Base-by-base conservation (phyloP, 768 basidiomycete species). In the Hypholoma sublateritium region DNA sequence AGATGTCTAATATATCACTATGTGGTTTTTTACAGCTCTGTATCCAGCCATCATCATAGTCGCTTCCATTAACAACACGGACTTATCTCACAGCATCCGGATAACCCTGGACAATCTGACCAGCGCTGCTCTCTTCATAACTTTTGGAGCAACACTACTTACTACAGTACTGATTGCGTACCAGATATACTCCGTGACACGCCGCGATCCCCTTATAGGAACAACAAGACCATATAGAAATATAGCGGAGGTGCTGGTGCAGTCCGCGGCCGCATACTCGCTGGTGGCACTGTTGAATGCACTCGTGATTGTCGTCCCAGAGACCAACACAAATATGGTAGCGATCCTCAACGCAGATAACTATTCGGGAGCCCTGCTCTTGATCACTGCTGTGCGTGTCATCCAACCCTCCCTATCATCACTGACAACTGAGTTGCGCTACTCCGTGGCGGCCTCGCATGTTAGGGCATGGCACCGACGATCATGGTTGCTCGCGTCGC, bases 401-500 rank as follows among this genome's bases (percentile, higher is more conserved):
- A 21, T 21, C 13, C 16, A 16, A 1, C 4, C 32, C 12, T 14
- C 9, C 22, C 2, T 2, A n/a, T 7, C 5, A 6, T 6, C 2
- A 17, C 34, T 44, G 24, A n/a, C 19, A 5, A 2, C 21, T 13
- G n/a, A n/a, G n/a, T n/a, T n/a, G n/a, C n/a, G n/a, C n/a, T n/a
- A n/a, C n/a, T n/a, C n/a, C n/a, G n/a, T n/a, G n/a, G n/a, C n/a
- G n/a, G n/a, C n/a, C n/a, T n/a, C n/a, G n/a, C n/a, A n/a, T 34
- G 8, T 14, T 24, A 55, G 53, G 53, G 53, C 16, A 34, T 55
- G 4, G 44, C 53, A 14, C 53, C 53, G 7, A 55, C 53, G 11
- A 22, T 55, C 7, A 55, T 55, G 53, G 44, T 55, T 34, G 44
- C 43, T 17, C 43, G 53, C 35, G 43, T 55, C n/a, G 42, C 43